A percentile compares a stretch with the other conserved stretches of the same genome.
These are phyloP conservation scores for Tolypocladium ophioglossoides DNA, from an alignment of 2,329 filamentous ascomycete species.

Conservation along the genomic window DNA sequence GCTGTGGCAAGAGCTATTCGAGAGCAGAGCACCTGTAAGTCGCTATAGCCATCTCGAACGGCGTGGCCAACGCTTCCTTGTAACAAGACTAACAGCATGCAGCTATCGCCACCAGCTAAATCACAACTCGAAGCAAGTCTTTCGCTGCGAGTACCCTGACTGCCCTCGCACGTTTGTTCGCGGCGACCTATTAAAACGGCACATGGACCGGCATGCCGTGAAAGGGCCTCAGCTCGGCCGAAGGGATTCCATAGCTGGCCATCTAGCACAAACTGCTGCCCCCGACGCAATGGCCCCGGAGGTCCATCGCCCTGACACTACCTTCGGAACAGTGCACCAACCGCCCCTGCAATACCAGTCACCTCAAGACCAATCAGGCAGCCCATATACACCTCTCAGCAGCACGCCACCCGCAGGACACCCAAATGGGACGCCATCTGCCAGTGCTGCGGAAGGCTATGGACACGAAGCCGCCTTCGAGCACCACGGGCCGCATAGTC, in stretches of 20 bases:
- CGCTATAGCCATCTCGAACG: background rate
- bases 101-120: slow-evolving; percentile 89
- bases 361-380: slow-evolving; percentile 30
- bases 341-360: slow-evolving; percentile 33
- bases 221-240: slow-evolving; percentile 68
- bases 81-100: slow-evolving; percentile 3
- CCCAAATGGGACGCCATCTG: slow-evolving; percentile 7
- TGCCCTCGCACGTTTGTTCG: slow-evolving; percentile 87
- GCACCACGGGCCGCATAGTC: slow-evolving; percentile 21
- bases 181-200: slow-evolving; percentile 81
- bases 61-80: background rate
- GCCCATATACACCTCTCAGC: slow-evolving; percentile 36
- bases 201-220: slow-evolving; percentile 70
- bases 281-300: background rate
- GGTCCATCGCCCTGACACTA: background rate
- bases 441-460: slow-evolving; percentile 1
- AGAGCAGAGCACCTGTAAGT: slow-evolving; percentile 85
- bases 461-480: slow-evolving; percentile 1
- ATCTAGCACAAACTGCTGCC: slow-evolving; percentile 28
- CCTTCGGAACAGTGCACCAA: slow-evolving; percentile 17
- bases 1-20: slow-evolving; percentile 93
- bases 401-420: slow-evolving; percentile 29
- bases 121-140: slow-evolving; percentile 91
- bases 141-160: slow-evolving; percentile 83
- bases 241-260: slow-evolving; percentile 44